A percentile compares a stretch with the other conserved stretches of the same genome.
Conservation (phyloP, 352 stramenopile genomes). For the Pythium periplocum region DNA sequence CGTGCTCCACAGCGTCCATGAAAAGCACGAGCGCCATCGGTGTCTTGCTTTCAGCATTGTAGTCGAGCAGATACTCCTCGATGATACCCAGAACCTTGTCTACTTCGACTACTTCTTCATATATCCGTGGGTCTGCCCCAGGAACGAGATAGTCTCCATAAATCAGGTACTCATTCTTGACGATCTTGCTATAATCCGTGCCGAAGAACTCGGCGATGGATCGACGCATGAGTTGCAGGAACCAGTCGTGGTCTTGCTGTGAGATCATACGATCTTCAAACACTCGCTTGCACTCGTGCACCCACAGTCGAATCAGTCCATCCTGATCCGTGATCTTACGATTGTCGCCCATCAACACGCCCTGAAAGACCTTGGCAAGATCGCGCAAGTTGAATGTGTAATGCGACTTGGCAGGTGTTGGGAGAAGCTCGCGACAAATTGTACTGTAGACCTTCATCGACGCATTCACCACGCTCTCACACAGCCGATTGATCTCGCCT, state of each 20-base stretch:
- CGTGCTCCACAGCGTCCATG: constrained; percentile 85
- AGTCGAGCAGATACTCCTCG: constrained; percentile 87
- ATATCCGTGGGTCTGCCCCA: constrained; percentile 78
- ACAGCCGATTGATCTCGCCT: constrained; percentile 48
- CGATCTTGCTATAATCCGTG: constrained; percentile 77
- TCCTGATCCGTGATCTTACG: constrained; percentile 57
- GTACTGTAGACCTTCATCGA: constrained; percentile 91
- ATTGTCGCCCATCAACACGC: constrained; percentile 83
- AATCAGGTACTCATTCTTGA: constrained; percentile 65
- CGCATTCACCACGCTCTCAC: constrained; percentile 65
- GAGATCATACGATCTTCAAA: constrained; percentile 95
- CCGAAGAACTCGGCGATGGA: constrained; percentile 75
- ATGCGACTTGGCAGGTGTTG: constrained; percentile 92
- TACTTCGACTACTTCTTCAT: constrained; percentile 85
- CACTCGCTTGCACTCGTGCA: constrained; percentile 92
- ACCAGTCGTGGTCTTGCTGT: constrained; percentile 88
- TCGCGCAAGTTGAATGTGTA: constrained; percentile 96
- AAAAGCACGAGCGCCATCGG: constrained; percentile 89
- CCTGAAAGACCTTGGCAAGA: constrained; percentile 92
- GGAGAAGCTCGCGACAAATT: constrained; percentile 86
- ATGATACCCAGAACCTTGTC: constrained; percentile 82
- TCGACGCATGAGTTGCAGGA: constrained; percentile 61
- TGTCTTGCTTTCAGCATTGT: constrained; percentile 90
- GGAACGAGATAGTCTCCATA: constrained; percentile 82
- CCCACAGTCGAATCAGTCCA: constrained; percentile 84